These are phyloP conservation scores for Ophiocordyceps camponoti-floridani DNA, from an alignment of 2,329 filamentous ascomycete species.

Conservation along the genomic window DNA sequence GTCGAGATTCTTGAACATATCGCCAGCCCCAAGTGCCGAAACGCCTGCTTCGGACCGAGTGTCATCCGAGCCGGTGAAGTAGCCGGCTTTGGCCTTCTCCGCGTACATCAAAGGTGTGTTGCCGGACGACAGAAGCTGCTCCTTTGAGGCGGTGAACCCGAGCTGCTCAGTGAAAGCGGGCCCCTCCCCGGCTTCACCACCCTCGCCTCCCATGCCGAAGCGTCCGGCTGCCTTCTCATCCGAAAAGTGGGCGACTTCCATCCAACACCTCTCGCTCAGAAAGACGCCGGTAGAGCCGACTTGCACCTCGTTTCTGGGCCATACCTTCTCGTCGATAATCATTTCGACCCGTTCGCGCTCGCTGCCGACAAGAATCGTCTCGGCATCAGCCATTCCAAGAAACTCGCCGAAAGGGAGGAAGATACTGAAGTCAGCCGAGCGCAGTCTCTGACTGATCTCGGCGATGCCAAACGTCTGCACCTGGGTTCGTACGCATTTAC, in stretches of 20 bases:
- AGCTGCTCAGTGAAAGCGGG: constrained; percentile 35
- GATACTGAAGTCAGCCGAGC: constrained; percentile 86
- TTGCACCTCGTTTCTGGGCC: constrained; percentile 80
- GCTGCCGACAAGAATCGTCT: constrained; percentile 74
- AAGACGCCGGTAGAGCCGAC: constrained; percentile 89
- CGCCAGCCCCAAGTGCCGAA: constrained; percentile 79
- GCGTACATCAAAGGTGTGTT: constrained; percentile 44
- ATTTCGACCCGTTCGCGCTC: constrained; percentile 83
- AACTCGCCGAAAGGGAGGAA: constrained; percentile 96
- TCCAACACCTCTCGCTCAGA: constrained; percentile 88
- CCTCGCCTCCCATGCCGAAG: constrained; percentile 28
- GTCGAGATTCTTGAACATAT: constrained; percentile 97
- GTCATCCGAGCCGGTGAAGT: constrained; percentile 73
- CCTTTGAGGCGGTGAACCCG: constrained; percentile 44
- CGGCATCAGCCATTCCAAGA: constrained; percentile 68
- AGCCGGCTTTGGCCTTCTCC: constrained; percentile 61
- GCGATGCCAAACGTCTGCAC: constrained; percentile 92
- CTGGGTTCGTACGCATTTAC: constrained; percentile 90
- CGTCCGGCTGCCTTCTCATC: constrained; percentile 35
- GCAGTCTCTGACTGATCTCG: constrained; percentile 84
- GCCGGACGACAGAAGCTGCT: constrained; percentile 33
- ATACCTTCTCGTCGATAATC: constrained; percentile 80
- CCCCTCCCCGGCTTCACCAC: constrained; percentile 44
- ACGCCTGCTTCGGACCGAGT: constrained; percentile 77
- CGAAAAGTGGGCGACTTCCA: constrained; percentile 63